A percentile compares a stretch with the other conserved stretches of the same genome.
Conservation (phyloP, 768 basidiomycete species). For the Porphyrellus cyaneotinctus region DNA sequence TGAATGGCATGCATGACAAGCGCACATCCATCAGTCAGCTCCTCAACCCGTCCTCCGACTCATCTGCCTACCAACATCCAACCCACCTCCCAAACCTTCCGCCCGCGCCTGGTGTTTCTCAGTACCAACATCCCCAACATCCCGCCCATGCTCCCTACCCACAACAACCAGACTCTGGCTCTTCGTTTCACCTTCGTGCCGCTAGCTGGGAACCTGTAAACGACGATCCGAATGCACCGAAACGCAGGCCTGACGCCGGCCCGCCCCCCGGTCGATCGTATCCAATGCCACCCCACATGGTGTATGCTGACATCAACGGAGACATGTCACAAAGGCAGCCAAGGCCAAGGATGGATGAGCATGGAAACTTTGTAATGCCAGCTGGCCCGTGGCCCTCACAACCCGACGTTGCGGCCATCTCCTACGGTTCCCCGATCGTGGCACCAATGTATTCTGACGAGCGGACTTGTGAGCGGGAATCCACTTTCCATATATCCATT, state of each 20-base stretch:
- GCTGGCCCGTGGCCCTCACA: conserved; percentile 32
- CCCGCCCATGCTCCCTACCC: conserved; percentile 27
- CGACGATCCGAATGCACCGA: conserved; percentile 35
- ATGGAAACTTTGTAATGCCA: conserved; percentile 29
- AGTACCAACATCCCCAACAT: conserved; percentile 28
- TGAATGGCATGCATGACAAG: conserved; percentile 45
- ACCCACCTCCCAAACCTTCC: conserved; percentile 28
- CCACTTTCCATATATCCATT: conserved; percentile 7
- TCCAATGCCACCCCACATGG: conserved; percentile 32
- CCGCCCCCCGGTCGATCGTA: conserved; percentile 33
- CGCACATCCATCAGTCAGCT: conserved; percentile 50
- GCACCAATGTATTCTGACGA: conserved; percentile 54
- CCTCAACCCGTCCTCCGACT: conserved; percentile 44
- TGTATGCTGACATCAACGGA: conserved; percentile 34
- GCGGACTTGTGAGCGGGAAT: conserved; percentile 44
- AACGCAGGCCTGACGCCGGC: conserved; percentile 34
- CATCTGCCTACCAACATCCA: conserved; percentile 32
- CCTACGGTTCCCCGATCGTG: conserved; percentile 44
- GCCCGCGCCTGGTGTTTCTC: conserved; percentile 21
- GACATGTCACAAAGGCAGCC: conserved; percentile 27
- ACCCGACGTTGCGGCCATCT: conserved; percentile 30
- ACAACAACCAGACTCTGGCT: conserved; percentile 25
- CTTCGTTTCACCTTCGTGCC: conserved; percentile 54
- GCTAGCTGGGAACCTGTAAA: conserved; percentile 52
- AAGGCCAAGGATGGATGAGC: conserved; percentile 31